These are phyloP conservation scores for Cucumis melo DNA, from an alignment of 306 rosid genomes.

Conservation along the genomic window DNA sequence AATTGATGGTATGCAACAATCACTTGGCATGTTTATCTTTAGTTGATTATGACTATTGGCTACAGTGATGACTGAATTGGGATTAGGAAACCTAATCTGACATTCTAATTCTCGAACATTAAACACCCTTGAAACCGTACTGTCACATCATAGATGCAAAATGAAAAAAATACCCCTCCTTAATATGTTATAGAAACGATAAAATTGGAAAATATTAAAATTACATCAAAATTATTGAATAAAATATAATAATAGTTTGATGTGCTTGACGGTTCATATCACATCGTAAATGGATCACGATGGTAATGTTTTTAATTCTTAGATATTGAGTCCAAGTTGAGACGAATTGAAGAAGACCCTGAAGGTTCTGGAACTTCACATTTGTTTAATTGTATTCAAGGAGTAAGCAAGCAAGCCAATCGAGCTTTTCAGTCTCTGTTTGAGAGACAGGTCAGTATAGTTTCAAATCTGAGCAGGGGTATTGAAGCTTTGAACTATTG, in stretches of 20 bases:
- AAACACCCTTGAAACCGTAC: no score
- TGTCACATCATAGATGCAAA: no score
- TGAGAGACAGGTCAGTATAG: constrained; percentile 81
- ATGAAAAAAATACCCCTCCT: no score
- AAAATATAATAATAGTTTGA: no score
- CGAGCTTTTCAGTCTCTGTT: constrained; percentile 87
- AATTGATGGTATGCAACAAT: constrained; percentile 64
- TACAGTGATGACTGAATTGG: neutral
- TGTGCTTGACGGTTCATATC: no score
- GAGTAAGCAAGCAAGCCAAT: constrained; percentile 73
- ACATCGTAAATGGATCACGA: constrained; percentile 8
- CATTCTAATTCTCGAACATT: no score
- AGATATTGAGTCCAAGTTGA: constrained; percentile 95
- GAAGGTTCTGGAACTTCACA: constrained; percentile 96
- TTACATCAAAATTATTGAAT: no score
- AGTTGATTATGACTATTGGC: constrained; percentile 7
- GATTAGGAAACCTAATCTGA: no score
- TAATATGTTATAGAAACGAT: no score
- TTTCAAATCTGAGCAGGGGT: constrained; percentile 12
- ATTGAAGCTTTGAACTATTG: constrained; percentile 7
- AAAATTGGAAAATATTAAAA: no score
- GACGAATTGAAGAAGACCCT: constrained; percentile 91
- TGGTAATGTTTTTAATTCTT: constrained; percentile 13
- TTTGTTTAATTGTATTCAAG: constrained; percentile 73
- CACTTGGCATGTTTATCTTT: constrained; percentile 13